These are phyloP conservation scores for Anaeromyces robustus DNA, from an alignment of 192 early-diverging fungal species.

Conservation along the genomic window DNA sequence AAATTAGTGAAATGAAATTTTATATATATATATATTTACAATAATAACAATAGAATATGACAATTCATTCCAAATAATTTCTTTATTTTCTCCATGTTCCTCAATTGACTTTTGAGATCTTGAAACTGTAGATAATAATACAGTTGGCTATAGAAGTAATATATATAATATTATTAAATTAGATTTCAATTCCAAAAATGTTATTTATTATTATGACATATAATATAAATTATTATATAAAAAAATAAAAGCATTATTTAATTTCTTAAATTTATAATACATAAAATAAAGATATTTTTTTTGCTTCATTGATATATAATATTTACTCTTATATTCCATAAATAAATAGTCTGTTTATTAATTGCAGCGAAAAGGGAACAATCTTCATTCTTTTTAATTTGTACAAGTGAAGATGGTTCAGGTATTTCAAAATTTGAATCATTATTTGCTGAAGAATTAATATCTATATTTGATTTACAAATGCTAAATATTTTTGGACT, in stretches of 20 bases:
- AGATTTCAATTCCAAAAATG: no score
- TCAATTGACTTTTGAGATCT: conserved; percentile 42
- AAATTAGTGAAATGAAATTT: not conserved
- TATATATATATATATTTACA: conserved; percentile 16
- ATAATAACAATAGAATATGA: conserved; percentile 41
- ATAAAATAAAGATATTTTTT: no score
- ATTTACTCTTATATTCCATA: not conserved
- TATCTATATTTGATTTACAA: not conserved
- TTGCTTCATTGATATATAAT: no score
- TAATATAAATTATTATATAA: no score
- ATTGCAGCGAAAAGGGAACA: not conserved
- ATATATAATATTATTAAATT: no score
- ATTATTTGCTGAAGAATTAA: not conserved
- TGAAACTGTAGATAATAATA: conserved; percentile 41
- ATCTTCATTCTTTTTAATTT: not conserved
- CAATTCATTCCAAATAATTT: conserved; percentile 61
- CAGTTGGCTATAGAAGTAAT: conserved; percentile 49
- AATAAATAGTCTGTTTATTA: not conserved
- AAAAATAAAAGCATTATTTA: no score
- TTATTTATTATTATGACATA: no score
- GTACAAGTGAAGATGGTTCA: not conserved
- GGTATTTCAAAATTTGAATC: not conserved
- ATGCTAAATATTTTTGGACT: not conserved
- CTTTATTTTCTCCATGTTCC: conserved; percentile 58
- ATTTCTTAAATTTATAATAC: no score